Evolutionary conservation across 2,329 filamentous ascomycete species (phyloP).

Genomic region (Pseudogymnoascus sp.): DNA sequence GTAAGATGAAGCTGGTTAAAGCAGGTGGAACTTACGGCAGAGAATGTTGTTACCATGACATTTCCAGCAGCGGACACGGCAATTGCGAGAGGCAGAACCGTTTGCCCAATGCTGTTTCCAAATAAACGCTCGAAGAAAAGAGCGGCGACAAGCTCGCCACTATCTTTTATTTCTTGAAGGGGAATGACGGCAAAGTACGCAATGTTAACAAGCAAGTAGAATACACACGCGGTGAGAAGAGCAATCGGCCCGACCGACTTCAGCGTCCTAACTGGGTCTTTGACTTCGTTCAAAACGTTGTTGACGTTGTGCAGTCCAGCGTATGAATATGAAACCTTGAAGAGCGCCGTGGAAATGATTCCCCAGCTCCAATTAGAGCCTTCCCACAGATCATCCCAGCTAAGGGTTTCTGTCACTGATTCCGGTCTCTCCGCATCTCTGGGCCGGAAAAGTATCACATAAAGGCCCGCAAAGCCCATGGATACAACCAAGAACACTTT

Average conservation of each 20-base stretch:
- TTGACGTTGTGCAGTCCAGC: constrained; percentile 48
- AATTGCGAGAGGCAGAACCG: constrained; percentile 39
- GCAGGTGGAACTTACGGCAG: constrained; percentile 42
- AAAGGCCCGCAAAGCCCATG: constrained; percentile 54
- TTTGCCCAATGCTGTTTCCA: constrained; percentile 34
- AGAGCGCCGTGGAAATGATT: constrained; percentile 47
- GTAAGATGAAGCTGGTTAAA: constrained; percentile 10
- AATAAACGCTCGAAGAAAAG: constrained; percentile 51
- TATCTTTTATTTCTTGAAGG: constrained; percentile 46
- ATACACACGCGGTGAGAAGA: constrained; percentile 42
- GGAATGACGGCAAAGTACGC: constrained; percentile 55
- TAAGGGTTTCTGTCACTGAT: constrained; percentile 17
- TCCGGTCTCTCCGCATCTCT: constrained; percentile 11
- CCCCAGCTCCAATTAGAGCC: constrained; percentile 64
- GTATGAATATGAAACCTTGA: constrained; percentile 50
- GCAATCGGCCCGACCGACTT: constrained; percentile 49
- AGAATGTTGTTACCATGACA: constrained; percentile 42
- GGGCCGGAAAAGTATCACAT: constrained; percentile 45
- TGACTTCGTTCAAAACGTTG: constrained; percentile 51
- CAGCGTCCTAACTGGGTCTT: constrained; percentile 48
- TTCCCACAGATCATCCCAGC: constrained; percentile 52
- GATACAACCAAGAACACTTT: constrained; percentile 54
- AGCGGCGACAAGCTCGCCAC: constrained; percentile 48
- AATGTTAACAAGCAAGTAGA: constrained; percentile 52
- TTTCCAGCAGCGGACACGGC: constrained; percentile 42